These are phyloP conservation scores for Fusarium nygamai DNA, from an alignment of 2,329 filamentous ascomycete genomes.

Conservation along the genomic window DNA sequence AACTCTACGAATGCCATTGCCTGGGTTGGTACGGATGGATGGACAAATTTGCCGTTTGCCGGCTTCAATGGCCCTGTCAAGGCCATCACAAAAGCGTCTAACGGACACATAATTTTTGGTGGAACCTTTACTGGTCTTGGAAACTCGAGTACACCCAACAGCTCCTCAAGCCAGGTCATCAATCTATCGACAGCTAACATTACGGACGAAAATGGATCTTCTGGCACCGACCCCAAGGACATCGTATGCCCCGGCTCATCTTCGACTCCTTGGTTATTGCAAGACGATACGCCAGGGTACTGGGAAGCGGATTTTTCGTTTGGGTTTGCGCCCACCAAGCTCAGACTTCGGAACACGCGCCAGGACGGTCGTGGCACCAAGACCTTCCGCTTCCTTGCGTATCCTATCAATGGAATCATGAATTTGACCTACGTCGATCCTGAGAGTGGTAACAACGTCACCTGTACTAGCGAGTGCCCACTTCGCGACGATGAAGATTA, in stretches of 20 bases:
- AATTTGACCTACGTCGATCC: slow-evolving; percentile 93
- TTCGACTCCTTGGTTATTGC: slow-evolving; percentile 82
- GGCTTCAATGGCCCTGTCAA: slow-evolving; percentile 95
- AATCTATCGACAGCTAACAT: slow-evolving; percentile 85
- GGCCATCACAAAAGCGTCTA: slow-evolving; percentile 81
- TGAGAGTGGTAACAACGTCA: slow-evolving; percentile 69
- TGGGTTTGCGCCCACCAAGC: slow-evolving; percentile 85
- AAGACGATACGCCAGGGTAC: slow-evolving; percentile 78
- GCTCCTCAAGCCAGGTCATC: slow-evolving; percentile 79
- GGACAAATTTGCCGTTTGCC: slow-evolving; percentile 85
- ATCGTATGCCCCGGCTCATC: slow-evolving; percentile 79
- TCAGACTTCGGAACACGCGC: slow-evolving; percentile 89
- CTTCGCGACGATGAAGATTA: slow-evolving; percentile 76
- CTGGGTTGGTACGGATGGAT: slow-evolving; percentile 75
- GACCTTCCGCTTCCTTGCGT: slow-evolving; percentile 85
- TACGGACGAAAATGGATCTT: slow-evolving; percentile 70
- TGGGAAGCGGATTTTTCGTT: slow-evolving; percentile 88
- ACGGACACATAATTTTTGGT: slow-evolving; percentile 90
- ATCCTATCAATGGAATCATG: slow-evolving; percentile 92
- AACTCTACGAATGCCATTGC: slow-evolving; percentile 92
- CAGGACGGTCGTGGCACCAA: slow-evolving; percentile 86
- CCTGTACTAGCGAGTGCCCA: slow-evolving; percentile 87
- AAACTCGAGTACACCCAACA: slow-evolving; percentile 75
- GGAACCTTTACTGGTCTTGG: slow-evolving; percentile 89
- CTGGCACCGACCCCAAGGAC: slow-evolving; percentile 73